Evolutionary conservation across 805 yeast genomes (phyloP).

Genomic region (Candida jianshihensis): DNA sequence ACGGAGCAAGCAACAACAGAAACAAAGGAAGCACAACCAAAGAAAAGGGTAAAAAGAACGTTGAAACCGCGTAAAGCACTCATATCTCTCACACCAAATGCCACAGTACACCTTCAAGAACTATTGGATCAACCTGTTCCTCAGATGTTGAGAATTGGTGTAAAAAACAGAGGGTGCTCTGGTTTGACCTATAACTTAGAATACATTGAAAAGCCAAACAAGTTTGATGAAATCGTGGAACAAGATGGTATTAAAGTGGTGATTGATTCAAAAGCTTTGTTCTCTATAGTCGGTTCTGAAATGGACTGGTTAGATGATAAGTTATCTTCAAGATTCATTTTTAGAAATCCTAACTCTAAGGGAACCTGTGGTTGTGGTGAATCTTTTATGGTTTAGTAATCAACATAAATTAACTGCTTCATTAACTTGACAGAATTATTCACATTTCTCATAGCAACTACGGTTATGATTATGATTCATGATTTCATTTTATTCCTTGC

Average conservation of each 20-base stretch:
- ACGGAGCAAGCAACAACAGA: conserved; percentile 6
- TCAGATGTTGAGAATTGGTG: conserved; percentile 84
- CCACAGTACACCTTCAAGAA: conserved; percentile 61
- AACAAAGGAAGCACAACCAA: conserved; percentile 5
- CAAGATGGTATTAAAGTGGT: conserved; percentile 92
- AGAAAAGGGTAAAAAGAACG: conserved; percentile 48
- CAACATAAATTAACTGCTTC: no score
- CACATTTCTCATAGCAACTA: no score
- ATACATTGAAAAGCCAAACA: conserved; percentile 86
- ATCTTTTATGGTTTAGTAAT: conserved; percentile 80
- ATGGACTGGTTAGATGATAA: conserved; percentile 99
- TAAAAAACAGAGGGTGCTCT: conserved; percentile 94
- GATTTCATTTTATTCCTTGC: no score
- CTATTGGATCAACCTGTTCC: conserved; percentile 80
- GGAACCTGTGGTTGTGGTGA: conserved; percentile 99
- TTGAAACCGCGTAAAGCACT: conserved; percentile 87
- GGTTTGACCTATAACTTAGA: conserved; percentile 89
- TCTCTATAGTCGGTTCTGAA: conserved; percentile 92
- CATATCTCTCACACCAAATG: conserved; percentile 71
- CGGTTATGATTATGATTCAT: no score
- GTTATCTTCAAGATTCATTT: conserved; percentile 80
- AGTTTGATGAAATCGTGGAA: conserved; percentile 87
- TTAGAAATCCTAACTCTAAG: conserved; percentile 92
- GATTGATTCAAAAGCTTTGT: conserved; percentile 92
- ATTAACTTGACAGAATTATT: no score